Base-by-base conservation (phyloP, 1,139 yeast species). In the Debaryomyces nepalensis region DNA sequence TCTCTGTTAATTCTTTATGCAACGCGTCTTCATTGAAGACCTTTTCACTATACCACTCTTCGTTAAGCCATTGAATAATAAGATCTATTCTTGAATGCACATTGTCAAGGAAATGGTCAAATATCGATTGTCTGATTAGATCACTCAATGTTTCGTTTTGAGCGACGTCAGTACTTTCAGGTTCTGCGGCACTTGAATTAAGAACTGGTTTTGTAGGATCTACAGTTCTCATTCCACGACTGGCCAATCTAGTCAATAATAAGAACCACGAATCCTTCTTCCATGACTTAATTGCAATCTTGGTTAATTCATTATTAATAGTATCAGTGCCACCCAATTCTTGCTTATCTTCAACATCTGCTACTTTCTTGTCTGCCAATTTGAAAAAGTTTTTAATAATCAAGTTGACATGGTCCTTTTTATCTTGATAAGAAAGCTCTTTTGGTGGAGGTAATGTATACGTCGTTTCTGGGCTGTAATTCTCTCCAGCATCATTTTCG, bases 41-140 rank as follows among this genome's bases (percentile, higher is more conserved):
- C 48, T 66, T 67, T 50, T 86, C 95, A 35, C 82, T 77, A 61
- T 82, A 91, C 96, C 97, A 95, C 62, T 95, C 99, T 63, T 93
- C 99, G 55, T 87, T 91, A 41, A 95, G 69, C 99, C 99, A 95
- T 48, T 87, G 90, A 27, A 91, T 81, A n/a, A 88, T 81, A 29
- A 85, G 67, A 47, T 88, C 96, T 11, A 91, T 75, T 31, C 93
- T 70, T 9, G 72, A 74, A 45, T 87, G 84, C 50, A 91, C 84
- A 55, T 86, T 87, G 14, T 78, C 84, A 55, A 89, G 72, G 45
- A 89, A 84, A 59, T 84, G 87, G 30, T 81, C 82, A 49, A 86
- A 84, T 7, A 95, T 68, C 10, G 89, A 79, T 11, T 77, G 80
- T 49, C 97, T 73, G 11, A 91, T 79, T 54, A 81, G 60, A 44